phyloP scores from a whole-genome alignment of 805 yeast genomes.

The Candida nemodendra region DNA sequence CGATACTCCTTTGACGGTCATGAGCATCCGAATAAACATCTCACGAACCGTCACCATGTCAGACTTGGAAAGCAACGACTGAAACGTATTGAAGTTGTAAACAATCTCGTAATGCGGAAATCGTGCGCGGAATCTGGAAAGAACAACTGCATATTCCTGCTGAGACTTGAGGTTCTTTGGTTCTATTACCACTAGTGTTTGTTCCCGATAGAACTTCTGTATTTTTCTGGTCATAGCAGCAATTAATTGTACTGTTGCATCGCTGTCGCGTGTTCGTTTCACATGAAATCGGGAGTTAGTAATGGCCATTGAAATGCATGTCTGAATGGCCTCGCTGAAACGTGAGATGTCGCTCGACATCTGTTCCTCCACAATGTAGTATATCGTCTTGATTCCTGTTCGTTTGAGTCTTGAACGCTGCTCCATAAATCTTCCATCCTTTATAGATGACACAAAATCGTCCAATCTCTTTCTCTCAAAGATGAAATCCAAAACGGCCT shows the following conservation, averaged over 20 bases:
- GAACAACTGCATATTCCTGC: slow-evolving; percentile 43
- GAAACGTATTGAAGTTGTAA: slow-evolving; percentile 56
- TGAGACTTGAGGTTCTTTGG: slow-evolving; percentile 51
- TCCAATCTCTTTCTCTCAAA: slow-evolving; percentile 88
- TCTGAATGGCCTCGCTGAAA: slow-evolving; percentile 66
- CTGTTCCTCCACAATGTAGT: slow-evolving; percentile 79
- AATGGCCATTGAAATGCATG: slow-evolving; percentile 71
- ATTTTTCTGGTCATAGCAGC: slow-evolving; percentile 48
- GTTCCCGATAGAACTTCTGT: slow-evolving; percentile 35
- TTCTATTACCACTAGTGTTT: slow-evolving; percentile 46
- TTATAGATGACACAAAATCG: slow-evolving; percentile 78
- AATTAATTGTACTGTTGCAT: slow-evolving; percentile 68
- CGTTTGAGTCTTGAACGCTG: slow-evolving; percentile 76
- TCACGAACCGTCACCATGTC: slow-evolving; percentile 72
- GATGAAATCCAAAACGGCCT: slow-evolving; percentile 75
- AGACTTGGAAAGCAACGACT: slow-evolving; percentile 66
- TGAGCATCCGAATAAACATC: slow-evolving; percentile 68
- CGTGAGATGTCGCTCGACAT: slow-evolving; percentile 43
- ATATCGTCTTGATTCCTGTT: slow-evolving; percentile 64
- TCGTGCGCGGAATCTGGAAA: slow-evolving; percentile 40
- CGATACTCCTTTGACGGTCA: slow-evolving; percentile 79
- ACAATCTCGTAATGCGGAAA: slow-evolving; percentile 36
- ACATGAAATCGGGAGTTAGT: slow-evolving; percentile 66
- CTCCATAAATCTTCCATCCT: slow-evolving; percentile 85
- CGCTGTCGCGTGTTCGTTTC: slow-evolving; percentile 66